Conservation (phyloP, 75 land plant species). For the Isoetes taiwanensis region DNA sequence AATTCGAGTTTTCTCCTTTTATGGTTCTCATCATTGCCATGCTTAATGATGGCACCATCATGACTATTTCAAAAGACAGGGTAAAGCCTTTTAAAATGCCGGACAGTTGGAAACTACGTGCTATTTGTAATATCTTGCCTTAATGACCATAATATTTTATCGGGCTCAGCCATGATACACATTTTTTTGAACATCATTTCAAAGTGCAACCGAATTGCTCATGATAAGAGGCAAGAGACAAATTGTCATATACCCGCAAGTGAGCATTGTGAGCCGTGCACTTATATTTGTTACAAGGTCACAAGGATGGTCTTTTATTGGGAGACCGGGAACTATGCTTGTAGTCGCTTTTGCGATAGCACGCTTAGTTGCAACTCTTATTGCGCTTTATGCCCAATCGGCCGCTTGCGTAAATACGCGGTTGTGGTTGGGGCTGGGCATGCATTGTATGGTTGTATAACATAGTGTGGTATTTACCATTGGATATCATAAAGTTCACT, state of each 20-base stretch:
- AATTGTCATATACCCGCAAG: slow-evolving; percentile 23
- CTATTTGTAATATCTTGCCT: slow-evolving; percentile 18
- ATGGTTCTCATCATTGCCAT: slow-evolving; percentile 27
- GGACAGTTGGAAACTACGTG: slow-evolving; percentile 20
- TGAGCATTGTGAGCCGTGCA: slow-evolving; percentile 29
- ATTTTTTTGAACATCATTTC: slow-evolving; percentile 18
- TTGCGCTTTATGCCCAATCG: slow-evolving; percentile 28
- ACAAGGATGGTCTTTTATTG: slow-evolving; percentile 18
- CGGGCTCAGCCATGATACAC: slow-evolving; percentile 18
- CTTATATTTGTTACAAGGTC: slow-evolving; percentile 30
- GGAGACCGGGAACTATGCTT: slow-evolving; percentile 23
- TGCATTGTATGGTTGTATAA: slow-evolving; percentile 24
- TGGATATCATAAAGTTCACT: slow-evolving; percentile 21
- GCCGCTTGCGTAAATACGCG: slow-evolving; percentile 23
- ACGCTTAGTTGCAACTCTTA: slow-evolving; percentile 21
- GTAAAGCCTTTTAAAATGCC: slow-evolving; percentile 17
- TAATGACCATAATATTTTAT: slow-evolving; percentile 18
- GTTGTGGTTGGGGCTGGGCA: slow-evolving; percentile 40
- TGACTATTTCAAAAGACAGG: slow-evolving; percentile 29
- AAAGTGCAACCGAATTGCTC: slow-evolving; percentile 8
- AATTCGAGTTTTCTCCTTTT: slow-evolving; percentile 27
- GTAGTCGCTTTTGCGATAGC: slow-evolving; percentile 24
- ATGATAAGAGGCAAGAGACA: slow-evolving; percentile 9
- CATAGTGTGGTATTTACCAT: slow-evolving; percentile 19
- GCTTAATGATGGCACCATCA: slow-evolving; percentile 30